Conservation (phyloP, 2,329 filamentous ascomycete species). For the Fusarium staphyleae region DNA sequence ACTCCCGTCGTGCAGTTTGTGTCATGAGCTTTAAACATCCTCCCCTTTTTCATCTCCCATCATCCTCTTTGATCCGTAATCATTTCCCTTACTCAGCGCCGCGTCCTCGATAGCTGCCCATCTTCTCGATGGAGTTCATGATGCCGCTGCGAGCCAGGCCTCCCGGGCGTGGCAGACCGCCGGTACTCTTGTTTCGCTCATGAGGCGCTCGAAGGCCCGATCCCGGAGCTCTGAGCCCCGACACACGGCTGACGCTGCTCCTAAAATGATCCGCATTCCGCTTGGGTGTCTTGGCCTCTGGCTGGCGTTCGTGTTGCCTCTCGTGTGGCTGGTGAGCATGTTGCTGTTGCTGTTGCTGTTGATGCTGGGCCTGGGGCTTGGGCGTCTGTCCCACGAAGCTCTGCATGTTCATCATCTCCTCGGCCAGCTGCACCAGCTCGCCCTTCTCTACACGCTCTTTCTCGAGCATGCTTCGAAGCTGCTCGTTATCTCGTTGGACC, state of each 20-base stretch:
- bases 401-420: conserved; percentile 82
- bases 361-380: conserved; percentile 33
- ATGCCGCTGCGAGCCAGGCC: conserved; percentile 69
- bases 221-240: conserved; percentile 68
- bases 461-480: conserved; percentile 71
- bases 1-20: conserved; percentile 35
- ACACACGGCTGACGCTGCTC: conserved; percentile 62
- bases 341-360: conserved; percentile 30
- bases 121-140: conserved; percentile 86
- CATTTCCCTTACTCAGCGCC: conserved; percentile 38
- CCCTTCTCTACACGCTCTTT: conserved; percentile 83
- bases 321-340: conserved; percentile 34
- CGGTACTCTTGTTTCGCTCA: conserved; percentile 55
- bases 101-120: conserved; percentile 70
- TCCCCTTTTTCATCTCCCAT: conserved; percentile 1
- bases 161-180: conserved; percentile 58
- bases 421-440: conserved; percentile 79
- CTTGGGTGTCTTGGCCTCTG: conserved; percentile 47
- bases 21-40: conserved; percentile 34
- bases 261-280: conserved; percentile 39
- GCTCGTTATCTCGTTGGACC: conserved; percentile 73
- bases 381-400: conserved; percentile 49
- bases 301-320: conserved; percentile 32
- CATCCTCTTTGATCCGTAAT: not conserved
- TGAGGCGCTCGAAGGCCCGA: conserved; percentile 54